A percentile compares a stretch with the other conserved stretches of the same genome.
phyloP scores from a whole-genome alignment of 192 early-diverging fungal genomes.

The Lunasporangiospora selenospora region DNA sequence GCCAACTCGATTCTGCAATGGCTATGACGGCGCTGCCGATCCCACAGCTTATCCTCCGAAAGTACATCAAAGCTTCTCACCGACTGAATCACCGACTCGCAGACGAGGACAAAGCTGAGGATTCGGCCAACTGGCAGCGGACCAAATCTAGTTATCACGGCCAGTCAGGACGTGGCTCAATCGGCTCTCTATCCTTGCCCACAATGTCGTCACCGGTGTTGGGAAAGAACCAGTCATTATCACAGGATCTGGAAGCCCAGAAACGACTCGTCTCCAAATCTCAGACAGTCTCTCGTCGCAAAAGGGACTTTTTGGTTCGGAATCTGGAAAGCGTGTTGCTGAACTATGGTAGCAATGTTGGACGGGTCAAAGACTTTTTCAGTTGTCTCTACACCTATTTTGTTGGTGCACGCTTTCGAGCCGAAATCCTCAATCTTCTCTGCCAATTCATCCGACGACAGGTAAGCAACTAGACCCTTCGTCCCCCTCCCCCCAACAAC shows the following conservation, averaged over 20 bases:
- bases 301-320: slow-evolving; percentile 30
- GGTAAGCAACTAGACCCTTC: too few relatives aligned
- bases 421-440: slow-evolving; percentile 54
- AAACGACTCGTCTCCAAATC: slow-evolving; percentile 19
- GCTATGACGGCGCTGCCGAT: slow-evolving; percentile 33
- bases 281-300: slow-evolving; percentile 22
- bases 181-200: not conserved
- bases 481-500: too few relatives aligned
- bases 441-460: slow-evolving; percentile 58
- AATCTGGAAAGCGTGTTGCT: slow-evolving; percentile 31
- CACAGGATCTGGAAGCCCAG: slow-evolving; percentile 32
- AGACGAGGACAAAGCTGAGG: slow-evolving; percentile 6
- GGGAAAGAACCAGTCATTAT: not conserved
- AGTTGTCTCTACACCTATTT: slow-evolving; percentile 54
- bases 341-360: slow-evolving; percentile 28
- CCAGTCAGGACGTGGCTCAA: slow-evolving; percentile 1
- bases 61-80: slow-evolving; percentile 29
- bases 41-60: slow-evolving; percentile 38
- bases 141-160: slow-evolving; percentile 18
- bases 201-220: not conserved
- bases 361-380: slow-evolving; percentile 54
- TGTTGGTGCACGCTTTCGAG: slow-evolving; percentile 51
- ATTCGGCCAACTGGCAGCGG: not conserved
- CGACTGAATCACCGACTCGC: slow-evolving; percentile 30
- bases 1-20: slow-evolving; percentile 14